A percentile compares a stretch with the other conserved stretches of the same genome.
phyloP scores from a whole-genome alignment of 352 stramenopile genomes.

The Hyaloperonospora brassicae region DNA sequence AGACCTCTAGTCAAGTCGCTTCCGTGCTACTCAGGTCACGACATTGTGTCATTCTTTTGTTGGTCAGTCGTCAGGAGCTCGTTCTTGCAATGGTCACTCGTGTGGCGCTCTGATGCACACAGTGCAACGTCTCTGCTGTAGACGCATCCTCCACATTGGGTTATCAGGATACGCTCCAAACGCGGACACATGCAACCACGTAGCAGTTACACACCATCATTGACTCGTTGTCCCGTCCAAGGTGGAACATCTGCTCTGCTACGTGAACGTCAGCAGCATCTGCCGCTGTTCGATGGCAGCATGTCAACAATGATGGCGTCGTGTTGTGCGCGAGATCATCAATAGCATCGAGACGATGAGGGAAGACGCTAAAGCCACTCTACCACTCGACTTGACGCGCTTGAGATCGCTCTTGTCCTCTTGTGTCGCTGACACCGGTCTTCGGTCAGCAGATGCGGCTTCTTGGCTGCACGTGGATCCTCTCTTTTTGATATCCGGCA shows the following conservation, averaged over 20 bases:
- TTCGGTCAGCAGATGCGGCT: slow-evolving; percentile 20
- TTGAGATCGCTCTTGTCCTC: slow-evolving; percentile 24
- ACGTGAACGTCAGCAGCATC: slow-evolving; percentile 72
- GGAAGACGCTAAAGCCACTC: slow-evolving; percentile 3
- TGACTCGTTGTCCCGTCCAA: too few species aligned
- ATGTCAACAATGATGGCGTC: slow-evolving; percentile 72
- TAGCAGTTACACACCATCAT: too few species aligned
- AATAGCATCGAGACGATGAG: slow-evolving; percentile 50
- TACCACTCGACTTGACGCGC: slow-evolving; percentile 18
- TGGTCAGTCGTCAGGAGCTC: too few species aligned
- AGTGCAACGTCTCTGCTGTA: too few species aligned
- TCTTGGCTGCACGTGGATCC: slow-evolving; percentile 58
- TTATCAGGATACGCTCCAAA: background rate
- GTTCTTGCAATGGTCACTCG: too few species aligned
- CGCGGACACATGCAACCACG: background rate
- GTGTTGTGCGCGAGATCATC: slow-evolving; percentile 68
- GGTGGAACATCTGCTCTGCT: slow-evolving; percentile 73
- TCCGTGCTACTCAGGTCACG: background rate
- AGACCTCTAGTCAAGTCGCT: background rate
- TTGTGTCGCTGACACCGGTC: slow-evolving; percentile 14
- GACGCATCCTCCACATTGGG: background rate
- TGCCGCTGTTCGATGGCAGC: slow-evolving; percentile 67
- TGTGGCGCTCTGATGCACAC: too few species aligned
- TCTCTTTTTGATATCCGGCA: slow-evolving; percentile 37
- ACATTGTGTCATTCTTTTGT: too few species aligned